Base-by-base conservation (phyloP, 2,329 filamentous ascomycete genomes). In the Colletotrichum simmondsii region DNA sequence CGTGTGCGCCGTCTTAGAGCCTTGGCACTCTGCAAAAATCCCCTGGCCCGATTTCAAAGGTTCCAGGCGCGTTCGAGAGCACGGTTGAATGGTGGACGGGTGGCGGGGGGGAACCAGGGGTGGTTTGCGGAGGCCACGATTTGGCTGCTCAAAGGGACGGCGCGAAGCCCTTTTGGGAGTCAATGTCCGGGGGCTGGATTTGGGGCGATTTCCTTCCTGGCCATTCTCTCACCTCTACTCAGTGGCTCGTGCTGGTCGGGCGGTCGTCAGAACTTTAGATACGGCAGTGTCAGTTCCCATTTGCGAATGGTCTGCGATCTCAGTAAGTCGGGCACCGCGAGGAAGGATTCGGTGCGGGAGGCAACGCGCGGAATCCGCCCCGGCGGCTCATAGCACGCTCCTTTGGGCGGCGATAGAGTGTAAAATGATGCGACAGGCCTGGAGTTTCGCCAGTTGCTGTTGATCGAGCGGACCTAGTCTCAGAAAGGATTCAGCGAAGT, bases 101-200 rank as follows among this genome's bases (percentile, higher is more conserved):
- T 19, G n/a, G 22, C 30, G 42, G 52, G 32, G 32, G 42, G 30
- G 32, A 30, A n/a, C 14, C 26, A 65, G 49, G 35, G 42, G 35
- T 46, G n/a, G 49, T 12, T 22, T 53, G 49, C 28, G n/a, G 35
- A 52, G 32, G 42, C 35, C 22, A 53, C 42, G 64, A 32, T 14
- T 28, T 37, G 49, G 56, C 53, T 46, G 56, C 22, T 24, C 19
- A 14, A 53, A 24, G 28, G 28, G 12, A 26, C n/a, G 14, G 26
- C 52, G 58, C 58, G 57, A 54, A 24, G 22, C 69, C 69, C 53
- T 59, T 72, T 58, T 26, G 64, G 59, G 69, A 22, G 37, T n/a
- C 37, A 62, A 53, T 68, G 69, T 63, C 69, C 58, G 65, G 62
- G 58, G 69, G 64, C 58, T 52, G 69, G 58, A 63, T 58, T n/a